These are phyloP conservation scores for Aspergillus pseudoglaucus DNA, from an alignment of 2,329 filamentous ascomycete genomes.

Conservation along the genomic window DNA sequence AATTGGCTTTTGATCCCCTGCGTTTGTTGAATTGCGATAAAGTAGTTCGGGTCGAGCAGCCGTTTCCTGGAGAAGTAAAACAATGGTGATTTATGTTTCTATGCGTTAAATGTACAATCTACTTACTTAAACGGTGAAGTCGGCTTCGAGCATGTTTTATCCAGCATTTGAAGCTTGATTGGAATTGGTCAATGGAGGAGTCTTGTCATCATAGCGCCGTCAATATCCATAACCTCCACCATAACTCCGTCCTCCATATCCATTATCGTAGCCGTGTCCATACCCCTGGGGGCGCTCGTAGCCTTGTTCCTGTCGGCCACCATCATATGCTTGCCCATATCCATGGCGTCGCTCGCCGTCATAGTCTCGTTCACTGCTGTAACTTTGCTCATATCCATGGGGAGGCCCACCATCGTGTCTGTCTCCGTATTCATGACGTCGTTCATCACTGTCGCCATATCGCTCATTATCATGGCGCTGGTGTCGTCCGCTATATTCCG, in stretches of 20 bases:
- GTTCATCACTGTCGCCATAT: conserved; percentile 13
- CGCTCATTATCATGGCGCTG: conserved; percentile 4
- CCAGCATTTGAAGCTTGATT: too few species aligned
- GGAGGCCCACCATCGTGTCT: not conserved
- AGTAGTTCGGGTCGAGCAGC: conserved; percentile 51
- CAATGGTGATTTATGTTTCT: conserved; percentile 32
- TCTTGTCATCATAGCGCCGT: not conserved
- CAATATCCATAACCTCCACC: not conserved
- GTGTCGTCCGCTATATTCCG: conserved; percentile 12
- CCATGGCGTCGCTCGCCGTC: conserved; percentile 1
- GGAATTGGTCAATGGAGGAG: too few species aligned
- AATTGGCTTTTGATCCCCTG: conserved; percentile 60
- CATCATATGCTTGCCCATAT: not conserved
- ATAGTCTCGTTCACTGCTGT: conserved; percentile 4
- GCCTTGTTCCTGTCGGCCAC: conserved; percentile 6
- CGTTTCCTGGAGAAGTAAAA: conserved; percentile 44
- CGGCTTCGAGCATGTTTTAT: too few species aligned
- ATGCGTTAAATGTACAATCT: not conserved
- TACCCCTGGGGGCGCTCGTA: conserved; percentile 17
- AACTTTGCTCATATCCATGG: conserved; percentile 6
- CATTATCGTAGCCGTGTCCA: conserved; percentile 13
- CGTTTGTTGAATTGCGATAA: conserved; percentile 61
- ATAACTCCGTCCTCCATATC: not conserved
- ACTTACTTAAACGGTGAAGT: too few species aligned
- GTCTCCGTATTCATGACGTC: conserved; percentile 11